These are phyloP conservation scores for Irpex sp. DNA, from an alignment of 1,284 basidiomycete species.

Conservation along the genomic window DNA sequence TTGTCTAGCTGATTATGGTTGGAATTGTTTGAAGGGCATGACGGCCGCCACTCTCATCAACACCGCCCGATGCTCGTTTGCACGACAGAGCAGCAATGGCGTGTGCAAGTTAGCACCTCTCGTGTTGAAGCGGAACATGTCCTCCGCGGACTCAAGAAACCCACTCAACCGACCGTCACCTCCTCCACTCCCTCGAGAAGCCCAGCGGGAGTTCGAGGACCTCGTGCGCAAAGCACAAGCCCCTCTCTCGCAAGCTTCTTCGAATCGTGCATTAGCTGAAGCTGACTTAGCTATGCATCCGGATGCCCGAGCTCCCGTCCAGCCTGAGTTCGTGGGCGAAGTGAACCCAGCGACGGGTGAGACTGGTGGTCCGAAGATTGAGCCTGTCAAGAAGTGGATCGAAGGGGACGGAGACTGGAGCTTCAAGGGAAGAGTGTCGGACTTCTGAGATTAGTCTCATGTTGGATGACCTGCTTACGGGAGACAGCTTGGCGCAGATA, in stretches of 20 bases:
- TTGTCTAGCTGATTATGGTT: background rate
- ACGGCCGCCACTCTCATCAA: background rate
- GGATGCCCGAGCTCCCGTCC: constrained; percentile 54
- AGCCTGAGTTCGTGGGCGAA: constrained; percentile 67
- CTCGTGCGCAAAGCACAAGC: constrained; percentile 56
- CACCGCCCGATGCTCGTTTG: background rate
- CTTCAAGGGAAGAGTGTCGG: constrained; percentile 75
- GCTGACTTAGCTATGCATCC: constrained; percentile 52
- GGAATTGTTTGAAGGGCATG: background rate
- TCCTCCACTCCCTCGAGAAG: constrained; percentile 59
- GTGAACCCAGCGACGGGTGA: constrained; percentile 72
- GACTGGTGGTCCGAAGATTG: constrained; percentile 68
- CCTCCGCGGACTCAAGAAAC: constrained; percentile 19
- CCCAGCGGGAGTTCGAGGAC: constrained; percentile 74
- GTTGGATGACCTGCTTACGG: background rate
- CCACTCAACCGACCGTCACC: constrained; percentile 55
- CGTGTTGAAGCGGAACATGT: constrained; percentile 15
- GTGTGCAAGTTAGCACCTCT: background rate
- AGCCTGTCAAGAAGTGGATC: constrained; percentile 61
- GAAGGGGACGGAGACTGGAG: constrained; percentile 73
- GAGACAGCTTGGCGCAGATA: background rate
- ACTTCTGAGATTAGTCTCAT: constrained; percentile 50
- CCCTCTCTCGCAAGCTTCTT: constrained; percentile 30
- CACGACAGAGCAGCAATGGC: background rate
- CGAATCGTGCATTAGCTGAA: constrained; percentile 24